A percentile compares a stretch with the other conserved stretches of the same genome.
Conservation (phyloP, 2,329 filamentous ascomycete species). For the Ilyonectria destructans region DNA sequence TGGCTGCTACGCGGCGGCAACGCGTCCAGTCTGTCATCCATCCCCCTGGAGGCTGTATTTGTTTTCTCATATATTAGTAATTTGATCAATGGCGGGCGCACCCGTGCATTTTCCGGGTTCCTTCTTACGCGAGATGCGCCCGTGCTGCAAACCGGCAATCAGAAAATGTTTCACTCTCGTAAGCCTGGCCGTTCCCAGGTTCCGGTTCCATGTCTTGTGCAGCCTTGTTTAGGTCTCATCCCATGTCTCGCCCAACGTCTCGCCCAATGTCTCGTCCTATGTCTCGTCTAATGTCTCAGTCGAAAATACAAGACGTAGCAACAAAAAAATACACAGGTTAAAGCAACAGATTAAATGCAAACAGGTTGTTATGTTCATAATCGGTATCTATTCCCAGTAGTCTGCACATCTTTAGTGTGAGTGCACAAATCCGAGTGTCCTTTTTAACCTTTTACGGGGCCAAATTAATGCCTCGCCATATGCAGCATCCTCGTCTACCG, state of each 20-base stretch:
- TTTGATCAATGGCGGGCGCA: neutral
- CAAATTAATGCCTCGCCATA: constrained; percentile 10
- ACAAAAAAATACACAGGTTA: too few relatives aligned
- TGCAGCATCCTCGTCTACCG: neutral
- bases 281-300: neutral
- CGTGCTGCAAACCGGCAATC: neutral
- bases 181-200: neutral
- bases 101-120: too few relatives aligned
- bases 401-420: neutral
- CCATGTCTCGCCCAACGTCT: neutral
- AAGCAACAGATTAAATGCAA: neutral
- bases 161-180: neutral
- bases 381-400: neutral
- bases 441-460: neutral
- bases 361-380: neutral
- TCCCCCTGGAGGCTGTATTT: neutral
- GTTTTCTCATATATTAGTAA: neutral
- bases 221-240: neutral
- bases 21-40: neutral
- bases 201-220: neutral
- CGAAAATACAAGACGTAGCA: neutral
- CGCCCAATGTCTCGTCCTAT: neutral
- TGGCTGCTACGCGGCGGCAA: constrained; percentile 7
- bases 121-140: neutral
- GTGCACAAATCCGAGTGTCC: neutral